phyloP scores from a whole-genome alignment of 1,139 yeast genomes.

The Zygosaccharomyces sapae region DNA sequence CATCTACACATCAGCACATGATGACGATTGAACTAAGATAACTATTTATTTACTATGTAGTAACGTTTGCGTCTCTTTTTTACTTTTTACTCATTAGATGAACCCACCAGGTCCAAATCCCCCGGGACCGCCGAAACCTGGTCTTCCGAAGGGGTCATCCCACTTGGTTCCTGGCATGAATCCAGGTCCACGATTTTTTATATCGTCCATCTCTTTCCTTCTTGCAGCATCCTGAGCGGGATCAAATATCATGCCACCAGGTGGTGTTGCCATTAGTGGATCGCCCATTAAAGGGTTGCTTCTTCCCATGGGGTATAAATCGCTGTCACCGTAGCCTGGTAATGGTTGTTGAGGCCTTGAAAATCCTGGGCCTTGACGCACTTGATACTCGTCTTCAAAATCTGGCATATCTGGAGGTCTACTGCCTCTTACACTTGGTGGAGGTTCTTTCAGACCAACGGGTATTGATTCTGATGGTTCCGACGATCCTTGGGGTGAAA shows the following conservation, averaged over 20 bases:
- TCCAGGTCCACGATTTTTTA: conserved; percentile 30
- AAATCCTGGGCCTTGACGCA: conserved; percentile 18
- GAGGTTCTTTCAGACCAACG: not conserved
- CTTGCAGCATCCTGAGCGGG: conserved; percentile 25
- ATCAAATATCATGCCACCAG: conserved; percentile 41
- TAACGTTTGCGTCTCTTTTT: conserved; percentile 2
- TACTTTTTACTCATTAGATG: conserved; percentile 10
- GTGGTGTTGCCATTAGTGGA: conserved; percentile 19
- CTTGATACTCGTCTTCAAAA: conserved; percentile 56
- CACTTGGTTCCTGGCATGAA: conserved; percentile 42
- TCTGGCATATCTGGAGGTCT: conserved; percentile 46
- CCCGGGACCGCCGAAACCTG: conserved; percentile 18
- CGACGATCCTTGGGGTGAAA: no score
- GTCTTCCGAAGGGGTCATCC: conserved; percentile 37
- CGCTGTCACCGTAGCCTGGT: conserved; percentile 38
- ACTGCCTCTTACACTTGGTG: conserved; percentile 1
- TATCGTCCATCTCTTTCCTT: conserved; percentile 22
- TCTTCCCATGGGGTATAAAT: conserved; percentile 41
- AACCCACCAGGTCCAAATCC: conserved; percentile 19
- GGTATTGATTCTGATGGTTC: not conserved
- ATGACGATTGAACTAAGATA: conserved; percentile 1
- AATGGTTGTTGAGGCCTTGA: conserved; percentile 8
- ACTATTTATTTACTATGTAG: not conserved
- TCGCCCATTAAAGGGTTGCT: conserved; percentile 33
- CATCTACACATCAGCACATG: conserved; percentile 22